Conservation (phyloP, 2,329 filamentous ascomycete species). For the Leptographium radiaticola region DNA sequence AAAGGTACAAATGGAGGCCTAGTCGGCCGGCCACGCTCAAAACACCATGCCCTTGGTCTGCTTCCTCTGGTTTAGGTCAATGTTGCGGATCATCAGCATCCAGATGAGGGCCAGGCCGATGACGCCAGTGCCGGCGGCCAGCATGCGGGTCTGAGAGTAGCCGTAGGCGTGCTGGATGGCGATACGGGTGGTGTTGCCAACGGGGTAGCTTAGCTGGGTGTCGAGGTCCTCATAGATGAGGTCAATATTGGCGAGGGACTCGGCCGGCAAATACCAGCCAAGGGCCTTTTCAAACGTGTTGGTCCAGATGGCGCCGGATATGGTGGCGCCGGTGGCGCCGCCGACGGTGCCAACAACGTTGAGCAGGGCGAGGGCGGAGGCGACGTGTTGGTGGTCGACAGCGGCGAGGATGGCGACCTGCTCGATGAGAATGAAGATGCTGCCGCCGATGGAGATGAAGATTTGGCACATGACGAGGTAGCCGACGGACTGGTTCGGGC, state of each 20-base stretch:
- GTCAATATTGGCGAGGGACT: constrained; percentile 21
- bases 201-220: constrained; percentile 34
- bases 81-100: constrained; percentile 9
- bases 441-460: constrained; percentile 36
- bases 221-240: constrained; percentile 39
- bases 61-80: constrained; percentile 7
- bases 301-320: constrained; percentile 29
- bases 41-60: constrained; percentile 9
- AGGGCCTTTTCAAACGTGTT: constrained; percentile 32
- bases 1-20: too few species aligned
- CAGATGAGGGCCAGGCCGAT: constrained; percentile 21
- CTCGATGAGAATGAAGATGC: constrained; percentile 38
- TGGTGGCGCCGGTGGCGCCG: constrained; percentile 30
- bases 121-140: constrained; percentile 18
- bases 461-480: constrained; percentile 26
- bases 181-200: constrained; percentile 27
- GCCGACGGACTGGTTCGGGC: constrained; percentile 16
- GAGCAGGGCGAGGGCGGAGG: constrained; percentile 32
- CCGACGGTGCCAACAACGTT: constrained; percentile 31
- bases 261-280: constrained; percentile 32
- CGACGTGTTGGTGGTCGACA: constrained; percentile 39
- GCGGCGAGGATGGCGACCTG: constrained; percentile 46
- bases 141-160: constrained; percentile 28
- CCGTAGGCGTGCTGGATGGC: constrained; percentile 34
- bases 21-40: not conserved